A percentile compares a stretch with the other conserved stretches of the same genome.
phyloP scores from a whole-genome alignment of 805 yeast genomes.

The Wickerhamiella allomyrinae region DNA sequence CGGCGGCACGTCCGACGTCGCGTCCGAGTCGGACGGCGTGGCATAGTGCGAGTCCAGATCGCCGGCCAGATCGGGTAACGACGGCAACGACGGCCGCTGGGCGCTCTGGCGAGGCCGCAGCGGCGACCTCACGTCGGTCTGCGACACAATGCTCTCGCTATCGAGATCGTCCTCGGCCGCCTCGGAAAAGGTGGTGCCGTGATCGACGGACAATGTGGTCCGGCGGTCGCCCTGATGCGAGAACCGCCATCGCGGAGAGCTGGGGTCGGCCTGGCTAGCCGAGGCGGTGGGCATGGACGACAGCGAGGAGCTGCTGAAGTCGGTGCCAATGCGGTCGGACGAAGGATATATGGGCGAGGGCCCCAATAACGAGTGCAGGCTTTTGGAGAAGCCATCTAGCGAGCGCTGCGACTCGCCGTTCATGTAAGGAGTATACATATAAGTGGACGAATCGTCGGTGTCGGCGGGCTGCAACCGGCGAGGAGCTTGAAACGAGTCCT shows the following conservation, averaged over 20 bases:
- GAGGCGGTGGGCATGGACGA: neutral
- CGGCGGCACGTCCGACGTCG: no score
- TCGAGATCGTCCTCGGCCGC: neutral
- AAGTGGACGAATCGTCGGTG: constrained; percentile 1
- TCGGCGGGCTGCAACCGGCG: neutral
- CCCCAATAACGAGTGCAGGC: neutral
- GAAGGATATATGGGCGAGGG: constrained; percentile 1
- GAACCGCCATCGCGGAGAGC: neutral
- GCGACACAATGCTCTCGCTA: neutral
- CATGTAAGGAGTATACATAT: constrained; percentile 1
- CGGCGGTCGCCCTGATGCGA: neutral
- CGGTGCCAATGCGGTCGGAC: neutral
- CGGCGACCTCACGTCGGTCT: neutral
- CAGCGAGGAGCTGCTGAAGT: neutral
- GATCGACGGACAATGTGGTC: neutral
- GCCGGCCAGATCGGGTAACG: no score
- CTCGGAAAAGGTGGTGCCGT: neutral
- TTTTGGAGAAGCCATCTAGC: constrained; percentile 1
- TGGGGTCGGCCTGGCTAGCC: no score
- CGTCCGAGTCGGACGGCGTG: no score
- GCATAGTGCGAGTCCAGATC: no score
- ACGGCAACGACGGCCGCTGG: no score
- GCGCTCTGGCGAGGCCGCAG: no score
- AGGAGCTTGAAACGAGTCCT: neutral
- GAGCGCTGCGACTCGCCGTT: neutral